Evolutionary conservation across 2,329 filamentous ascomycete genomes (phyloP).

Genomic region (Phyllosticta citribraziliensis): DNA sequence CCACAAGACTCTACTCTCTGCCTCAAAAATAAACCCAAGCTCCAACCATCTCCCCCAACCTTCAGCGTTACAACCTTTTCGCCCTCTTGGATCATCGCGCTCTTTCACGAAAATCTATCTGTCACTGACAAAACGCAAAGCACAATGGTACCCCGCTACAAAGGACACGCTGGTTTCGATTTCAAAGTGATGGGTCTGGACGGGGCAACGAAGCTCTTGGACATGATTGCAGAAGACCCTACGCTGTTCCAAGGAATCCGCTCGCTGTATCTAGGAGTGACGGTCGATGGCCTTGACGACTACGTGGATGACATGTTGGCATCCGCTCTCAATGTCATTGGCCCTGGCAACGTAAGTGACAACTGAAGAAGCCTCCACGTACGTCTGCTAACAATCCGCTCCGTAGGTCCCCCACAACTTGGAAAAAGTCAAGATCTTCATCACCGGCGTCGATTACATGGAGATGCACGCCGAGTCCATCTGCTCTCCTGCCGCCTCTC

Average conservation of each 20-base stretch:
- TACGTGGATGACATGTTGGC: constrained; percentile 13
- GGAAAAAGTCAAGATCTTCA: background rate
- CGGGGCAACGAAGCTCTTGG: background rate
- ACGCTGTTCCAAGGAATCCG: background rate
- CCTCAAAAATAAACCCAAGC: background rate
- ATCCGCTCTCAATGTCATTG: constrained; percentile 13
- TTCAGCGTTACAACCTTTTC: background rate
- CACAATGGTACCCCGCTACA: background rate
- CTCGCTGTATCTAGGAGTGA: constrained; percentile 12
- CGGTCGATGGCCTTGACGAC: constrained; percentile 10
- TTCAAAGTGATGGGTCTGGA: background rate
- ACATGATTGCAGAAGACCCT: background rate
- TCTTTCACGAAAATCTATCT: background rate
- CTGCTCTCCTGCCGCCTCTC: constrained; percentile 5
- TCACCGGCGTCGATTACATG: constrained; percentile 7
- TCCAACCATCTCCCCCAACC: background rate
- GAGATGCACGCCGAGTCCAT: constrained; percentile 10
- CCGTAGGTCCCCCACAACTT: constrained; percentile 1
- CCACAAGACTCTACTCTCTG: background rate
- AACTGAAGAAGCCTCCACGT: background rate
- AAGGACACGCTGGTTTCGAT: background rate
- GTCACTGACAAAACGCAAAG: background rate
- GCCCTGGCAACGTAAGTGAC: constrained; percentile 6
- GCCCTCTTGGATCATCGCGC: background rate
- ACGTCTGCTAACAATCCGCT: background rate